These are phyloP conservation scores for Aspergillus nomiae DNA, from an alignment of 2,329 filamentous ascomycete genomes.

Conservation along the genomic window DNA sequence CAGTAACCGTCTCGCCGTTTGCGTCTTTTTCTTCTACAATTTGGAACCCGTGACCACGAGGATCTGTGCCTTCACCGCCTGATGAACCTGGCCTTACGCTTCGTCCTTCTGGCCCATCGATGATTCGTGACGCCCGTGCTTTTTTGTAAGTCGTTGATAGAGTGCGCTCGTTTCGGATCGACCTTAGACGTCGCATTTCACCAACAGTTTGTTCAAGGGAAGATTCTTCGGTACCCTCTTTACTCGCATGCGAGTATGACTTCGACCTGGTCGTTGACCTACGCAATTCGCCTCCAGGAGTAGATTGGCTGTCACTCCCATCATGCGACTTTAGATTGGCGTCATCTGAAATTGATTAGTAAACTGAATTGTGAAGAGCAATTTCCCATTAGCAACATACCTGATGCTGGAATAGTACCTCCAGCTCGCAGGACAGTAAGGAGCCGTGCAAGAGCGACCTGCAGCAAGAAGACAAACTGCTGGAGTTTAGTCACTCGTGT, in stretches of 20 bases:
- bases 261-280: conserved; percentile 71
- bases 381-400: conserved; percentile 43
- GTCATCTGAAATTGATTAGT: conserved; percentile 58
- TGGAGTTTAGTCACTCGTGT: conserved; percentile 80
- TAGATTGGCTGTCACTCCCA: conserved; percentile 62
- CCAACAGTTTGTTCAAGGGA: conserved; percentile 95
- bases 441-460: conserved; percentile 86
- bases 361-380: neutral
- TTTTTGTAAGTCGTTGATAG: conserved; percentile 91
- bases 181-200: conserved; percentile 87
- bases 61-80: conserved; percentile 59
- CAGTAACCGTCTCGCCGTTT: conserved; percentile 69
- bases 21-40: conserved; percentile 78
- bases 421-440: conserved; percentile 83
- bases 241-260: conserved; percentile 66
- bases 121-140: conserved; percentile 85
- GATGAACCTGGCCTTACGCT: conserved; percentile 71
- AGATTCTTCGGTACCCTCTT: conserved; percentile 63
- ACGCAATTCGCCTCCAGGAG: conserved; percentile 52
- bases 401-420: conserved; percentile 74
- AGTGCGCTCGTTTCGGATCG: conserved; percentile 91
- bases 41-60: conserved; percentile 64
- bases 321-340: conserved; percentile 68
- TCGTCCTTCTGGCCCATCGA: conserved; percentile 78
- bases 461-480: conserved; percentile 90